Base-by-base conservation (phyloP, 495 filamentous ascomycete species). In the Xanthoparmelia taractica region DNA sequence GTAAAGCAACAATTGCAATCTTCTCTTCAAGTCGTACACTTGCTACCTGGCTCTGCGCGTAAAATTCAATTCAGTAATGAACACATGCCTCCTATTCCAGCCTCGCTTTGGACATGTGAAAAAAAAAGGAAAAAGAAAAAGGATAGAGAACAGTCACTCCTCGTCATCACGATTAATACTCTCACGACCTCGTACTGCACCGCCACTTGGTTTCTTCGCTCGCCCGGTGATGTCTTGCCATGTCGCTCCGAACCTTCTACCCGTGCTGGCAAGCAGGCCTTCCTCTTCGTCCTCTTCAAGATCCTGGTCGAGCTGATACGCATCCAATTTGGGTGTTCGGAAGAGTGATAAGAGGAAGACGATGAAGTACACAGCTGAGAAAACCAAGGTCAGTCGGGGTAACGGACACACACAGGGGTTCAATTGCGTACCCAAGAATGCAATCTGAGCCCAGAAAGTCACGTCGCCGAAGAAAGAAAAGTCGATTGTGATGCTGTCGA, bases 391-490 rank as follows among this genome's bases (percentile, higher is more conserved):
- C 50, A 74, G 73, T 50, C 54, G 8, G 37, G 18, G 23, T 25
- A n/a, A 37, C 8, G 17, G 3, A 18, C 55, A 11, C 7, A 48
- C 15, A 3, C 10, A n/a, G n/a, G n/a, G n/a, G 27, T 29, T 40
- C 23, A 20, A 31, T 55, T 36, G 56, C 74, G 69, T 79, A 81
- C 84, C 91, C 54, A 97, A 74, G 75, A 97, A 97, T 17, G 80
- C 85, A 69, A 96, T 96, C 71, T 97, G 95, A 0, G 90, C 89
- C 92, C 92, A 97, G 76, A 97, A 98, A 63, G 88, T 82, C 17
- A 97, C 78, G 40, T 84, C 87, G n/a, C 94, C 94, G 74, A 98
- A 96, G 70, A 96, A 89, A 20, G 95, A 93, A 79, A 91, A 98
- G 75, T 93, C 94, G 65, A 97, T 77, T n/a, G 90, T 95, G 43